A percentile compares a stretch with the other conserved stretches of the same genome.
These are phyloP conservation scores for Phytophthora tubulina DNA, from an alignment of 352 stramenopile species.

Conservation along the genomic window DNA sequence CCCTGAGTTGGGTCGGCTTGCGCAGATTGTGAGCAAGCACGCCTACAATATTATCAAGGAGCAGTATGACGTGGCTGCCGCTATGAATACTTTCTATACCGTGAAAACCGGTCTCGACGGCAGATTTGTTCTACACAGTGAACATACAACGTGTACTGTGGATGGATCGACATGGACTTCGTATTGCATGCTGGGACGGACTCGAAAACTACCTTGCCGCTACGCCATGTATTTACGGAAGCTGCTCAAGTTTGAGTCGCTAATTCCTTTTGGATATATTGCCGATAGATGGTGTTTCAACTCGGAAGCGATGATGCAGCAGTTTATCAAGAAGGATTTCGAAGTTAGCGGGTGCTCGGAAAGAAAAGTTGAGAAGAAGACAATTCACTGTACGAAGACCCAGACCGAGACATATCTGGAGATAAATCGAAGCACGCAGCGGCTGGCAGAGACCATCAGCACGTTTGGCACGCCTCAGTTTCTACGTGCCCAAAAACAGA, in stretches of 20 bases:
- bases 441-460: not conserved
- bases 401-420: not conserved
- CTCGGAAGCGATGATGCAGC: not conserved
- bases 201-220: conserved; percentile 1
- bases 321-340: not conserved
- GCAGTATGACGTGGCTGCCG: not conserved
- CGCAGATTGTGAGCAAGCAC: not conserved
- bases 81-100: not conserved
- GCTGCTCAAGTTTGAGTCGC: not conserved
- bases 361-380: not conserved
- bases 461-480: not conserved
- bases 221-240: conserved; percentile 14
- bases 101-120: not conserved
- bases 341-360: not conserved
- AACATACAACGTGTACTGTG: not conserved
- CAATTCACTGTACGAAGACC: no score
- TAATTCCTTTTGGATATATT: not conserved
- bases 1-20: not conserved
- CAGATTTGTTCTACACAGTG: not conserved
- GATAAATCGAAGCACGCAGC: not conserved
- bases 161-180: not conserved
- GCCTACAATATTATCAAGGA: conserved; percentile 13
- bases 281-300: conserved; percentile 5
- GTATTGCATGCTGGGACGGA: conserved; percentile 4
- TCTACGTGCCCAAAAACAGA: not conserved